A percentile compares a stretch with the other conserved stretches of the same genome.
These are phyloP conservation scores for Phylloporus sp. DNA, from an alignment of 768 basidiomycete genomes.

Conservation along the genomic window DNA sequence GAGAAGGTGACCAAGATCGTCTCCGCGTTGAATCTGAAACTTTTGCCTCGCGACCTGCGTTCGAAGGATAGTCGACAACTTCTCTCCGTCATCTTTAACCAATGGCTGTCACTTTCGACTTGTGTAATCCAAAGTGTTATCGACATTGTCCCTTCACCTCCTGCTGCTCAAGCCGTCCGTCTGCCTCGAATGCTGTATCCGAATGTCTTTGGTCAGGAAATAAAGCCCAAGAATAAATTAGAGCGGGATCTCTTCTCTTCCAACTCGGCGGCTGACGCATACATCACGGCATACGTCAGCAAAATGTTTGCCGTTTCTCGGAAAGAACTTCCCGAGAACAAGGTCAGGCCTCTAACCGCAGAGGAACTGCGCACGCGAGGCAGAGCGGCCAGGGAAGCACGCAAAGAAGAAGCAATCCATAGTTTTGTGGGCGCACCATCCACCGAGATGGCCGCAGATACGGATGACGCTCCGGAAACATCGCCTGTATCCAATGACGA, in stretches of 20 bases:
- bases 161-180: slow-evolving; percentile 71
- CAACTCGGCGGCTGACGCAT: slow-evolving; percentile 50
- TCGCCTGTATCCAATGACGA: slow-evolving; percentile 37
- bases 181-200: slow-evolving; percentile 93
- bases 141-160: slow-evolving; percentile 89
- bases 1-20: slow-evolving; percentile 91
- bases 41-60: slow-evolving; percentile 83
- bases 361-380: slow-evolving; percentile 77
- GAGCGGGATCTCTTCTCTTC: slow-evolving; percentile 80
- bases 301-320: slow-evolving; percentile 95
- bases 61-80: slow-evolving; percentile 86
- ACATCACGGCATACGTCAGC: slow-evolving; percentile 83
- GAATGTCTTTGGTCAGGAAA: slow-evolving; percentile 53
- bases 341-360: slow-evolving; percentile 67
- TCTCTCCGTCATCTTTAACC: slow-evolving; percentile 81
- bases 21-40: slow-evolving; percentile 71
- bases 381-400: slow-evolving; percentile 46
- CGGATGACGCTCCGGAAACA: neutral
- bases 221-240: slow-evolving; percentile 70
- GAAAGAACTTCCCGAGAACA: slow-evolving; percentile 82
- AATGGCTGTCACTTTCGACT: slow-evolving; percentile 94
- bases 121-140: slow-evolving; percentile 89
- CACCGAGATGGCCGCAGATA: slow-evolving; percentile 1
- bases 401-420: slow-evolving; percentile 30
- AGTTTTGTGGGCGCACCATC: slow-evolving; percentile 11